A percentile compares a stretch with the other conserved stretches of the same genome.
Conservation (phyloP, 805 yeast species). For the Candida broadrunensis region DNA sequence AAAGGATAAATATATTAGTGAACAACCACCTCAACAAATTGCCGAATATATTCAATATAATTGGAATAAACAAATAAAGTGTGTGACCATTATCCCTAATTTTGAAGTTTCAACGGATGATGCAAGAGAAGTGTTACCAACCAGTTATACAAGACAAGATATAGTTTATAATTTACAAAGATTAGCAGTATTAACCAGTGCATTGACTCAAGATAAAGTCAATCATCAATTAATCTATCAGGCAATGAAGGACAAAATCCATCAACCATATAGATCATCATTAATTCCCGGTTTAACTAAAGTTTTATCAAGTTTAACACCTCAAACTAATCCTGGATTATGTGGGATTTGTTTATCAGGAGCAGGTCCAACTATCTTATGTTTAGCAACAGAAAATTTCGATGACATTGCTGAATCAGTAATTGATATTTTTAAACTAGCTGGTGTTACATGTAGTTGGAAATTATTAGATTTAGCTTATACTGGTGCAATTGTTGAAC, state of each 20-base stretch:
- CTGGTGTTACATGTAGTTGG: slow-evolving; percentile 75
- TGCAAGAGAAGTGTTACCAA: slow-evolving; percentile 86
- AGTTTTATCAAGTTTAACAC: slow-evolving; percentile 76
- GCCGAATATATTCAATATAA: slow-evolving; percentile 86
- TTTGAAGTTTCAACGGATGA: slow-evolving; percentile 93
- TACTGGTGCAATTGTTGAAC: slow-evolving; percentile 72
- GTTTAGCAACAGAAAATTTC: slow-evolving; percentile 86
- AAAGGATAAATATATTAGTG: slow-evolving; percentile 39
- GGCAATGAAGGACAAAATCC: slow-evolving; percentile 95
- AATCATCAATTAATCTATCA: slow-evolving; percentile 80
- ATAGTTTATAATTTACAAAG: slow-evolving; percentile 92
- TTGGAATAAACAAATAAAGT: slow-evolving; percentile 79
- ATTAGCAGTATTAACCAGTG: slow-evolving; percentile 87
- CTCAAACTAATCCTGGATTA: slow-evolving; percentile 77
- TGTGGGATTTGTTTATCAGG: slow-evolving; percentile 95
- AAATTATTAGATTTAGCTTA: slow-evolving; percentile 79
- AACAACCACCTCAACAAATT: slow-evolving; percentile 72
- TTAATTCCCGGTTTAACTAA: slow-evolving; percentile 89
- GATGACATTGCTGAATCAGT: slow-evolving; percentile 80
- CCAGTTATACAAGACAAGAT: slow-evolving; percentile 72
- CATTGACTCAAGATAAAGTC: slow-evolving; percentile 82
- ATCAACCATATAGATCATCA: slow-evolving; percentile 93
- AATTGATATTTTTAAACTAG: slow-evolving; percentile 61
- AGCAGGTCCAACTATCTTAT: slow-evolving; percentile 96
- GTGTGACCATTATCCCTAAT: slow-evolving; percentile 88